Evolutionary conservation across 371 early-diverging fungal genomes (phyloP).

Genomic region (Mortierella sp.): DNA sequence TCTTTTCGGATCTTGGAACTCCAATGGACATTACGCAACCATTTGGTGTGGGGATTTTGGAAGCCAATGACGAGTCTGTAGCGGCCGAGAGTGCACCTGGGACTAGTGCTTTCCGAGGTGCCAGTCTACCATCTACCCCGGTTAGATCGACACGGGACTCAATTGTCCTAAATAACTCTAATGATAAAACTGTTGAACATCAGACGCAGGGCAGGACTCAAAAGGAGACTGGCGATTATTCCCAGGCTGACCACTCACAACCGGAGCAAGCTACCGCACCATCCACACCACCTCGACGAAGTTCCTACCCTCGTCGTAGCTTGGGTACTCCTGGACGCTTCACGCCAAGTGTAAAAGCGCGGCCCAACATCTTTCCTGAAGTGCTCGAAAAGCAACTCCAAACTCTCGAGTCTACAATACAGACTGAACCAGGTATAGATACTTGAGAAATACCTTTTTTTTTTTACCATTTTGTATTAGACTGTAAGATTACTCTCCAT

Average conservation of each 20-base stretch:
- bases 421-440: slow-evolving; percentile 24
- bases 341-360: slow-evolving; percentile 34
- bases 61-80: slow-evolving; percentile 1
- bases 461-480: not conserved
- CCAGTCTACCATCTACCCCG: slow-evolving; percentile 10
- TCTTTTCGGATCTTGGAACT: slow-evolving; percentile 31
- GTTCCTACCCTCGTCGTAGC: slow-evolving; percentile 14
- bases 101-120: not conserved
- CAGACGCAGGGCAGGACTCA: not conserved
- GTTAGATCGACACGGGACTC: not conserved
- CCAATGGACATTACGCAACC: slow-evolving; percentile 49
- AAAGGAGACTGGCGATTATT: not conserved
- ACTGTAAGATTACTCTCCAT: not conserved
- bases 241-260: not conserved
- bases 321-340: slow-evolving; percentile 34
- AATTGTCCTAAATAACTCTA: not conserved
- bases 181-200: not conserved
- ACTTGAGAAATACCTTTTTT: not conserved
- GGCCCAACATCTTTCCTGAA: slow-evolving; percentile 44
- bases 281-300: slow-evolving; percentile 34
- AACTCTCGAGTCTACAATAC: slow-evolving; percentile 23
- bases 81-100: not conserved
- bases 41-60: slow-evolving; percentile 32
- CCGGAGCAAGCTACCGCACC: not conserved
- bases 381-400: slow-evolving; percentile 39